Percentiles rank a stretch among this genome's conserved stretches.
Conservation (phyloP, 371 early-diverging fungal species). For the Actinomortierella ambigua region DNA sequence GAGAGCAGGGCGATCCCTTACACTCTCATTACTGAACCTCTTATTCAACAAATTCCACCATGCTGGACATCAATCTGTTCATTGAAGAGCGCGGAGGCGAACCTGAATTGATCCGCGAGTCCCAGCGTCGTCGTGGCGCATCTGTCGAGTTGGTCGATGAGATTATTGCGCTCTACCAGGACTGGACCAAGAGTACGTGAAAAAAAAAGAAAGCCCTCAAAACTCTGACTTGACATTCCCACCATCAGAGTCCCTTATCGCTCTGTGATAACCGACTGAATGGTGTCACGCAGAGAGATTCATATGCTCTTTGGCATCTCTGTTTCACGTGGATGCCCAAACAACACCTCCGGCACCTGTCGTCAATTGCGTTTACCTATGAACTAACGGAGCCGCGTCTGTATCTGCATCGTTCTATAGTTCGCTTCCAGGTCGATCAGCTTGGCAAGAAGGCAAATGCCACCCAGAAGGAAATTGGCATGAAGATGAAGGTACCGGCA, state of each 20-base stretch:
- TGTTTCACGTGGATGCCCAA: too few species aligned
- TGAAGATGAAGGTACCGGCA: slow-evolving; percentile 79
- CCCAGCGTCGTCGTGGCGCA: slow-evolving; percentile 91
- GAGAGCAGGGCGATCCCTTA: too few species aligned
- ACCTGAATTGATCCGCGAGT: slow-evolving; percentile 91
- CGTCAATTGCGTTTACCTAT: too few species aligned
- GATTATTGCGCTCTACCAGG: slow-evolving; percentile 88
- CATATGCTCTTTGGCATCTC: too few species aligned
- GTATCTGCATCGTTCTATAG: slow-evolving; percentile 53
- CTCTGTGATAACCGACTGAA: too few species aligned
- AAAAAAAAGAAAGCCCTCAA: too few species aligned
- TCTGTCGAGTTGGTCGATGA: slow-evolving; percentile 89
- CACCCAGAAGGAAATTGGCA: slow-evolving; percentile 90
- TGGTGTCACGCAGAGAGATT: too few species aligned
- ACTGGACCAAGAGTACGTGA: slow-evolving; percentile 86
- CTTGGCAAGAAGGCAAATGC: slow-evolving; percentile 91
- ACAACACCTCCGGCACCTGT: too few species aligned
- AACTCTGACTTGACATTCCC: too few species aligned
- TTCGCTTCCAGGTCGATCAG: slow-evolving; percentile 86
- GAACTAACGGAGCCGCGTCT: too few species aligned
- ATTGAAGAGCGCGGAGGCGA: slow-evolving; percentile 94
- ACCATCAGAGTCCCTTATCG: too few species aligned
- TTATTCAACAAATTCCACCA: slow-evolving; percentile 21
- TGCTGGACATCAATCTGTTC: slow-evolving; percentile 93
- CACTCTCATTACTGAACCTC: too few species aligned